Conservation (phyloP, 495 filamentous ascomycete species). For the Penicillium herquei region DNA sequence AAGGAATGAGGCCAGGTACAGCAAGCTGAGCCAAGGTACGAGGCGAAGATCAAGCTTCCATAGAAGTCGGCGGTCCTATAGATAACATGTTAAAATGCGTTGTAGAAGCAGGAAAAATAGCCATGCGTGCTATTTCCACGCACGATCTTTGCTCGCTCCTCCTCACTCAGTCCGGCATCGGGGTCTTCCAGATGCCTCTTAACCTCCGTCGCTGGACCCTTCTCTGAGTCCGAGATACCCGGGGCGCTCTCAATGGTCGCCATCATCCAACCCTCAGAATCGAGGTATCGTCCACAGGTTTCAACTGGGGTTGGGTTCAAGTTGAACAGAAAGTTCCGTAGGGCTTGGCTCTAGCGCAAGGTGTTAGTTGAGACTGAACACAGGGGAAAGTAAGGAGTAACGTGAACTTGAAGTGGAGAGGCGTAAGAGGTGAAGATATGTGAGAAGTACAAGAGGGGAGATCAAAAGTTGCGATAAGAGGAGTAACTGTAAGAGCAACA, state of each 20-base stretch:
- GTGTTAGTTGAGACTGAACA: too few relatives aligned
- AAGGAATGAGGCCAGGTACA: constrained; percentile 83
- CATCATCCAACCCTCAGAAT: too few relatives aligned
- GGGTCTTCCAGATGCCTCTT: constrained; percentile 49
- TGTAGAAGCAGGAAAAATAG: background rate
- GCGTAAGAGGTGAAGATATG: too few relatives aligned
- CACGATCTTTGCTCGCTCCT: constrained; percentile 67
- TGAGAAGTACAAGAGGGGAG: too few relatives aligned
- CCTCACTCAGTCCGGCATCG: constrained; percentile 64
- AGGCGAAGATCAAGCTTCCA: constrained; percentile 69
- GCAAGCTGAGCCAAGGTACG: constrained; percentile 79
- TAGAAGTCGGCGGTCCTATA: constrained; percentile 64
- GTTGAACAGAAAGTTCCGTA: too few relatives aligned
- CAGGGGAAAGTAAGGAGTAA: too few relatives aligned
- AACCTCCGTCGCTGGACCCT: background rate
- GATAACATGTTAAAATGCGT: background rate
- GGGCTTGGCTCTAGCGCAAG: too few relatives aligned
- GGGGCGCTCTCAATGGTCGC: background rate
- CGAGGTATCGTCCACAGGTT: too few relatives aligned
- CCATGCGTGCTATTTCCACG: constrained; percentile 11
- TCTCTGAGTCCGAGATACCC: background rate
- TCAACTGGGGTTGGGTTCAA: too few relatives aligned
- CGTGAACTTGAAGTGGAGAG: too few relatives aligned
- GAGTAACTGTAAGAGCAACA: too few relatives aligned
- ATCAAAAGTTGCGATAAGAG: too few relatives aligned